Base-by-base conservation (phyloP, 129 eudicot genomes). In the Helianthus tuberosus region DNA sequence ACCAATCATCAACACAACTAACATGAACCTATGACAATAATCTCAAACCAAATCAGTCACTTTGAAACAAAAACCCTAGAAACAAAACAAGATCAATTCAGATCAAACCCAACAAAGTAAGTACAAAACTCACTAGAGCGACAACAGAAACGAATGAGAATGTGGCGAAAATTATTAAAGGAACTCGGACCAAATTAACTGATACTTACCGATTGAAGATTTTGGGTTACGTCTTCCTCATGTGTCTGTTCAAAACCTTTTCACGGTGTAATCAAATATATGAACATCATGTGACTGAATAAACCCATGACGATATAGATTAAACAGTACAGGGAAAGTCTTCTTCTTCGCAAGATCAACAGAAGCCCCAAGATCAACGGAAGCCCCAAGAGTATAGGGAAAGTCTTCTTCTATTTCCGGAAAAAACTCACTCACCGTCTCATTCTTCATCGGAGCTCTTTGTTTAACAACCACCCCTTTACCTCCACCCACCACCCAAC, bases 281-380 rank as follows among this genome's bases (percentile, higher is more conserved):
- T 85, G 93, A 71, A 95, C 99, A 75, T 95, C 97, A 25, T 86
- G 78, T 6, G 92, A 76, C 11, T 83, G 92, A 47, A 57, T 68
- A 68, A 76, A 67, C 1, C 72, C 77, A 86, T 91, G 97, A 3
- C 96, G 94, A 71, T 85, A 95, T 54, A 95, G 96, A 83, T 91
- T 85, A 74, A 86, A 95, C 14, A 95, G 97, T 0, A 97, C 99
- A 25, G 99, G 99, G 41, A 95, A 95, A 8, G 99, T 95, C 87
- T 95, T 95, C 78, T 95, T 95, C 86, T 95, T 95, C 36, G 99
- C 99, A 62, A 95, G 96, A 89, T 95, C 99, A 75, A 97, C 99
- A 13, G 99, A 95, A 74, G 99, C 99, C 35, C 99, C 99, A 47
- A 95, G 97, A 95, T 87, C 13, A n/a, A n/a, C n/a, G n/a, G n/a